Evolutionary conservation across 2,329 filamentous ascomycete species (phyloP), one percentile per base, ranked within the genome.

Genomic region (Teratosphaeria gauchensis): DNA sequence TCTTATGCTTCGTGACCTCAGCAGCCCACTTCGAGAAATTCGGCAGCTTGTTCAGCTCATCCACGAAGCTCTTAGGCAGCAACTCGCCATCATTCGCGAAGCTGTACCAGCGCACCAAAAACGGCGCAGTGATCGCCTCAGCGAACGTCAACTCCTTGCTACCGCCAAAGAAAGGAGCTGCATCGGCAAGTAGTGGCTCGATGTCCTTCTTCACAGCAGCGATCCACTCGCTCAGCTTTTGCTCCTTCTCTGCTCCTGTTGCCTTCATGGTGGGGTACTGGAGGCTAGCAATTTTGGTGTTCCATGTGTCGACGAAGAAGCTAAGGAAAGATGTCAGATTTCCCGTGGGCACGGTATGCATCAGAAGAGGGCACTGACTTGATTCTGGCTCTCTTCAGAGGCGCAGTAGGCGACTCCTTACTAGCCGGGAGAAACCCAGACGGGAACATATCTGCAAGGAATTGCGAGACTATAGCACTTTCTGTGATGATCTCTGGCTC

Each of bases 401-500:
- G 82, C 35, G 74, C 75, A 0, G 79, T 82, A 0, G 78, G 79
- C 12, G 76, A 71, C 12, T 77, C 77, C 55, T 75, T 74, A 1
- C 81, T 77, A 0, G 79, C 74, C 0, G 87, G 86, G 21, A 87
- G 68, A 2, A 92, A 78, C 64, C 85, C 82, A 2, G 84, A 85
- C 1, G 88, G 87, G 69, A 87, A 83, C 0, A 81, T 76, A 68
- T 94, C 89, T 51, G 81, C 84, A 14, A 86, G 75, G 74, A 90
- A 92, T 64, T 87, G 83, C 1, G 84, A 73, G n/a, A 92, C 84
- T 62, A 92, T 82, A 62, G 77, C 84, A 2, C 87, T 90, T 72
- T 94, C 89, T 56, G 82, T 84, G 68, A 94, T 78, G 69, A 89
- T 86, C 62, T 87, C 79, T n/a, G 28, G 28, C 42, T 75, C 73